These are phyloP conservation scores for Dothiorella sarmentorum DNA, from an alignment of 2,329 filamentous ascomycete genomes.

Conservation along the genomic window DNA sequence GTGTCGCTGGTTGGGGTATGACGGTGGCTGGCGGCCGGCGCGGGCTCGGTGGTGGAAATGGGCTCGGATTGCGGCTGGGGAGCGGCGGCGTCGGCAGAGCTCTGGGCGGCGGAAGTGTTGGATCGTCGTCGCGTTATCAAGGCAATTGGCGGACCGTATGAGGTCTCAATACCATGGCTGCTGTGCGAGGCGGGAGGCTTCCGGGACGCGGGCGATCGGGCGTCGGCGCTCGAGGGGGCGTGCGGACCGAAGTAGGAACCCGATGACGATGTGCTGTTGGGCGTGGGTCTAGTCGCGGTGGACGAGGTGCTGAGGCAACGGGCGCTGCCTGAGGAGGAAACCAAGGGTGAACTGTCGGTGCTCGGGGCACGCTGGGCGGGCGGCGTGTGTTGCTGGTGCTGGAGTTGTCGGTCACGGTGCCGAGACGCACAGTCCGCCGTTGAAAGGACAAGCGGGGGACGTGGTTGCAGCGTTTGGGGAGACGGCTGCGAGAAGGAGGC, in stretches of 20 bases:
- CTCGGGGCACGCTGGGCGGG: constrained; percentile 9
- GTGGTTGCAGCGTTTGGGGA: constrained; percentile 3
- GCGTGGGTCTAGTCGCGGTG: constrained; percentile 1
- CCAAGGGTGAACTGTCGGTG: constrained; percentile 6
- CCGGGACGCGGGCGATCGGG: constrained; percentile 32
- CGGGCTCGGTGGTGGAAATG: neutral
- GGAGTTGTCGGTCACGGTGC: constrained; percentile 17
- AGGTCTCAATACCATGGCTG: constrained; percentile 50
- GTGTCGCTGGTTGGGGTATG: constrained; percentile 21
- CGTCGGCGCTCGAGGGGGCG: constrained; percentile 27
- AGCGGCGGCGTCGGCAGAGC: constrained; percentile 28
- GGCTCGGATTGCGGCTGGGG: constrained; percentile 29
- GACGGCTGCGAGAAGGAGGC: neutral
- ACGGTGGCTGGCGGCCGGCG: constrained; percentile 17
- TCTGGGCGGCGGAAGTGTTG: constrained; percentile 30
- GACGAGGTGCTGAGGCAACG: constrained; percentile 16
- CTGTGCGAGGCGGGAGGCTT: constrained; percentile 48
- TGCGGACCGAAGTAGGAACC: constrained; percentile 33
- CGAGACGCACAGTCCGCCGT: constrained; percentile 17
- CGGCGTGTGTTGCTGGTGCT: constrained; percentile 10
- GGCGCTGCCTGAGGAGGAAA: constrained; percentile 3
- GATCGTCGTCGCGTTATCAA: constrained; percentile 43
- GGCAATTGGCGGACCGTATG: constrained; percentile 49
- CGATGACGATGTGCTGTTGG: constrained; percentile 21
- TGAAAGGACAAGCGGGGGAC: constrained; percentile 7